phyloP scores from a whole-genome alignment of 225 moss, liverwort and hornwort genomes.

The Sphagnum contortum region DNA sequence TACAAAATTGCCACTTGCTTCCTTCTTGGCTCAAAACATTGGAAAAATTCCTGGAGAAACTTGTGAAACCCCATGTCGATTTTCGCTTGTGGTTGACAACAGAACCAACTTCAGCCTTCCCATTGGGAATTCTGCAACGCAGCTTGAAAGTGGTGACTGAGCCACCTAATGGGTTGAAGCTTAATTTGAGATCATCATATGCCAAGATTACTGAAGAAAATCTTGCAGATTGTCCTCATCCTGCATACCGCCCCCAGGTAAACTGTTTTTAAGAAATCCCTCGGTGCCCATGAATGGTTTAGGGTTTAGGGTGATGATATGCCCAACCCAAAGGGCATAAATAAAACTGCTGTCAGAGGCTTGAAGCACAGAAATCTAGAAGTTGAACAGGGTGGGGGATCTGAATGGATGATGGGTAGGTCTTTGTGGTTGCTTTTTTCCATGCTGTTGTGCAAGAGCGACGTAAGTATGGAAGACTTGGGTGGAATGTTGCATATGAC shows the following conservation, averaged over 20 bases:
- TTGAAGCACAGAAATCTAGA: too few relatives aligned
- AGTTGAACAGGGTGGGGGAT: too few relatives aligned
- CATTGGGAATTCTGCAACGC: slow-evolving; percentile 69
- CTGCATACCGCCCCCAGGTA: slow-evolving; percentile 72
- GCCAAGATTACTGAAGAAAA: slow-evolving; percentile 89
- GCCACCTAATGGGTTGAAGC: slow-evolving; percentile 84
- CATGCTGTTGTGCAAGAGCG: slow-evolving; percentile 92
- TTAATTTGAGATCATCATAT: slow-evolving; percentile 75
- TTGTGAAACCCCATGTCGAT: slow-evolving; percentile 67
- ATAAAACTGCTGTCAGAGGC: too few relatives aligned
- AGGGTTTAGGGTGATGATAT: too few relatives aligned
- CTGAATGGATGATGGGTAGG: slow-evolving; percentile 20
- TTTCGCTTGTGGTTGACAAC: slow-evolving; percentile 91
- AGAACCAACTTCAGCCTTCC: slow-evolving; percentile 82
- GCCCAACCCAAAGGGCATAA: too few relatives aligned
- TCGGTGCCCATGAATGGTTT: too few relatives aligned
- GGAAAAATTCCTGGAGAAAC: slow-evolving; percentile 82
- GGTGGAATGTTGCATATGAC: slow-evolving; percentile 95
- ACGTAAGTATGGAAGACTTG: slow-evolving; percentile 83
- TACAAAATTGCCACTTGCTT: slow-evolving; percentile 88
- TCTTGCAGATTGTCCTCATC: slow-evolving; percentile 73
- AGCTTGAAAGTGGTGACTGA: slow-evolving; percentile 87
- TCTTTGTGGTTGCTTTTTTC: slow-evolving; percentile 84
- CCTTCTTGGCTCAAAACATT: slow-evolving; percentile 89
- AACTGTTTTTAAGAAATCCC: background rate